A percentile compares a stretch with the other conserved stretches of the same genome.
These are phyloP conservation scores for Omphalea diandra DNA, from an alignment of 441 rosid species.

Conservation along the genomic window DNA sequence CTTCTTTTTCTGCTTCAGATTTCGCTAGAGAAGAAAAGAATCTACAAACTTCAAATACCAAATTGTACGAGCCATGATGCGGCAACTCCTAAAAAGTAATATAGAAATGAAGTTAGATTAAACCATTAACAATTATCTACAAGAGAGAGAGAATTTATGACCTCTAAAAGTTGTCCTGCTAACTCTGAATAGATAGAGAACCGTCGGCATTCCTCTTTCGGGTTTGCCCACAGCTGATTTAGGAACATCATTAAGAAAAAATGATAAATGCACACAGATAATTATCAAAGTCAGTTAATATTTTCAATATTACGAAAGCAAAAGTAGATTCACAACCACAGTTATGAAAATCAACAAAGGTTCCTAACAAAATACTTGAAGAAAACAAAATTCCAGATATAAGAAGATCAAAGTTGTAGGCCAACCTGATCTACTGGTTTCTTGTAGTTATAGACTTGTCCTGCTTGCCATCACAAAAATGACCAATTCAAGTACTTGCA, in stretches of 20 bases:
- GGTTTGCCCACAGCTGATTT: conserved; percentile 80
- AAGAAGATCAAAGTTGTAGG: neutral
- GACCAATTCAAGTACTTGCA: too few species aligned
- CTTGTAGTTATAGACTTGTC: too few species aligned
- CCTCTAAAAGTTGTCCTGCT: conserved; percentile 91
- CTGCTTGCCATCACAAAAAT: too few species aligned
- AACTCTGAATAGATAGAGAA: conserved; percentile 62
- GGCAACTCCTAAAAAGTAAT: conserved; percentile 70
- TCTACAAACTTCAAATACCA: conserved; percentile 70
- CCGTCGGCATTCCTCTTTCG: conserved; percentile 68
- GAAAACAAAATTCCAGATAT: neutral
- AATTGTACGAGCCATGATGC: conserved; percentile 93
- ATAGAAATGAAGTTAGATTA: neutral
- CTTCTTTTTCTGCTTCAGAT: conserved; percentile 46
- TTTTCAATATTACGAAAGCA: neutral
- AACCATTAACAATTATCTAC: neutral
- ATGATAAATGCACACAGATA: neutral
- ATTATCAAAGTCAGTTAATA: neutral
- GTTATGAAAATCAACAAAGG: neutral
- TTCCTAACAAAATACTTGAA: neutral
- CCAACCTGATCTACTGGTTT: neutral
- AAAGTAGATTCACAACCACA: too few species aligned
- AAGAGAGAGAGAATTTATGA: conserved; percentile 16
- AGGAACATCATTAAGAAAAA: conserved; percentile 59
- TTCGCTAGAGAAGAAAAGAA: conserved; percentile 36